These are phyloP conservation scores for Didymella lethalis DNA, from an alignment of 2,329 filamentous ascomycete species.

Conservation along the genomic window DNA sequence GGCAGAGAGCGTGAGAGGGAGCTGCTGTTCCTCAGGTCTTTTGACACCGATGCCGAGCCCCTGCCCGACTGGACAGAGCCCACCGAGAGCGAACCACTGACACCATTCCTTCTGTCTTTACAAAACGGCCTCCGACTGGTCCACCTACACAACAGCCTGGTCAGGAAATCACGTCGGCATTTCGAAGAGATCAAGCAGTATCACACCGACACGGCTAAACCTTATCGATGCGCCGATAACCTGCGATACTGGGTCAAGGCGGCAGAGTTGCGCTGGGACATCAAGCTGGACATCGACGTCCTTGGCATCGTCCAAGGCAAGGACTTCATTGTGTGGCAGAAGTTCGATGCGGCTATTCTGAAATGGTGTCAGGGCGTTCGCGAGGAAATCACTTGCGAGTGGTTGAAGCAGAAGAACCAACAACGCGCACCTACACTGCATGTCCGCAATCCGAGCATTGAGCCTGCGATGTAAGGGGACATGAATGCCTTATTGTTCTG, in stretches of 20 bases:
- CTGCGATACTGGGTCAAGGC: constrained; percentile 96
- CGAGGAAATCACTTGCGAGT: constrained; percentile 81
- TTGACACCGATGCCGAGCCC: constrained; percentile 66
- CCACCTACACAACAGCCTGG: constrained; percentile 86
- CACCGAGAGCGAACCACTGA: constrained; percentile 66
- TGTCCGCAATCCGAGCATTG: constrained; percentile 46
- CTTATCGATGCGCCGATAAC: constrained; percentile 93
- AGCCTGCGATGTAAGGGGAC: constrained; percentile 23
- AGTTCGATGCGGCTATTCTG: constrained; percentile 83
- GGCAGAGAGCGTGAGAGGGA: constrained; percentile 82
- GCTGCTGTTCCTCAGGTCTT: constrained; percentile 79
- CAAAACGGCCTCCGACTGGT: constrained; percentile 83
- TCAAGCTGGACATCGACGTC: constrained; percentile 81
- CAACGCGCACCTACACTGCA: constrained; percentile 50
- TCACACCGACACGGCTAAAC: constrained; percentile 92
- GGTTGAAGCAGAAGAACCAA: constrained; percentile 56
- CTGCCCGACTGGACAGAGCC: constrained; percentile 73
- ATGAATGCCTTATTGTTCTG: background rate
- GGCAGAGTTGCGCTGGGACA: constrained; percentile 91
- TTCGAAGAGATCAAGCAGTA: constrained; percentile 90
- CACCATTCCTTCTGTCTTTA: constrained; percentile 75
- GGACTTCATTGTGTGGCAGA: constrained; percentile 73
- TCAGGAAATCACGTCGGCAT: constrained; percentile 82
- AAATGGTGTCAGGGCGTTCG: constrained; percentile 84
- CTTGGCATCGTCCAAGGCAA: constrained; percentile 84